Percentiles rank a stretch among this genome's conserved stretches.
Conservation (phyloP, 345 rosid genomes). For the Salix udensis region DNA sequence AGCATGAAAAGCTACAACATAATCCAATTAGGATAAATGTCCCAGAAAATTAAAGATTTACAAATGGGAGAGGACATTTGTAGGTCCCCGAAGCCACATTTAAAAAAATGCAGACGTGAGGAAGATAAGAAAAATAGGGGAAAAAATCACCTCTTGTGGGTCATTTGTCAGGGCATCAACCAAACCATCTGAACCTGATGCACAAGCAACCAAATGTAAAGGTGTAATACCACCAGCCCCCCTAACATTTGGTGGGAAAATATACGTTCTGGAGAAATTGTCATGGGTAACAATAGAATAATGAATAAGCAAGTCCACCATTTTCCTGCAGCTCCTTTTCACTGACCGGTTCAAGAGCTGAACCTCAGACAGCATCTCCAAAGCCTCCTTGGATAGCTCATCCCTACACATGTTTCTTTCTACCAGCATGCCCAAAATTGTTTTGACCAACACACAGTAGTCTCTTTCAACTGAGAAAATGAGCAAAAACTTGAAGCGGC, state of each 20-base stretch:
- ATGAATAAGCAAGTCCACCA: constrained; percentile 62
- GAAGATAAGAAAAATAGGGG: neutral
- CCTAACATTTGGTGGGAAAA: constrained; percentile 58
- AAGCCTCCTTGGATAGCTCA: constrained; percentile 44
- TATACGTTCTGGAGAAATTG: constrained; percentile 29
- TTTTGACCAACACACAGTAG: constrained; percentile 54
- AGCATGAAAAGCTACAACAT: neutral
- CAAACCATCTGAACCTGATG: constrained; percentile 55
- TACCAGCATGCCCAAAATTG: constrained; percentile 57
- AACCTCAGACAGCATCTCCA: constrained; percentile 54
- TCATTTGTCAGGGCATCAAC: constrained; percentile 79
- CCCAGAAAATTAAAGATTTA: neutral
- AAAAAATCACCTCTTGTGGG: constrained; percentile 60
- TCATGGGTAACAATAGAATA: constrained; percentile 30
- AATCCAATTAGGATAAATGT: neutral
- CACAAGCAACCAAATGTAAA: constrained; percentile 80
- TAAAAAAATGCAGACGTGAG: neutral
- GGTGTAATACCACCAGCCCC: constrained; percentile 86
- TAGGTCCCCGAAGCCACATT: neutral
- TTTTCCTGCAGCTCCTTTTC: constrained; percentile 56
- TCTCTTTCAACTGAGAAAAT: constrained; percentile 74
- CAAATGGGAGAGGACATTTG: neutral
- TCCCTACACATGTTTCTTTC: constrained; percentile 41
- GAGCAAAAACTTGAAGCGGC: constrained; percentile 68
- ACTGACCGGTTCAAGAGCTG: constrained; percentile 78